Evolutionary conservation across 2,329 filamentous ascomycete genomes (phyloP), one percentile per base, ranked within the genome.

Genomic region (Septoria linicola): DNA sequence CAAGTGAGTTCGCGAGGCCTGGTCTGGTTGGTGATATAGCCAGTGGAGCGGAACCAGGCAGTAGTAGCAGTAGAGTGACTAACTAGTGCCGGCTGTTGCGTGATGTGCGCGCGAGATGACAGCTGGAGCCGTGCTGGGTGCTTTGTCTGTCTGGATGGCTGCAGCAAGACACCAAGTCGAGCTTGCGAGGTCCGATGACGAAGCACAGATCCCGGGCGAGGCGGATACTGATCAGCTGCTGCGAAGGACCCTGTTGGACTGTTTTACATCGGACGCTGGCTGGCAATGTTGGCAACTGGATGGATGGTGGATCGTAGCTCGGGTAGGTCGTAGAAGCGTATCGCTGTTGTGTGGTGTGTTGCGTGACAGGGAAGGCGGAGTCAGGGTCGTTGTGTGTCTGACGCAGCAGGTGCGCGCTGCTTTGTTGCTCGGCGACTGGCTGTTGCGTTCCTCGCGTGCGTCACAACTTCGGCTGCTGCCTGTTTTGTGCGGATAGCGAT

Each of bases 221-320:
- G 55, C 49, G 40, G 55, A 53, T 32, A 49, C 40, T 54, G 47
- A 51, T 53, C 43, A 49, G 49, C 48, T 57, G 51, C 49, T 40
- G 44, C 51, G 40, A 35, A 40, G 51, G 54, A 53, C 54, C 51
- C 51, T 54, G 51, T 53, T 54, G 40, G 37, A 48, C 23, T 43
- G 48, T 53, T 53, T 56, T 52, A 57, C 56, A 57, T 59, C 48
- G 51, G 53, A 27, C 35, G 25, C 37, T 14, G 32, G 32, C 21
- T 23, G 30, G 39, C 27, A 35, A 35, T 7, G 11, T 21, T 34
- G 36, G 36, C 19, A 21, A 3, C 8, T 14, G 36, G 41, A 45
- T 20, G 32, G 21, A 27, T n/a, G 11, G 45, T 14, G n/a, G 32
- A 20, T n/a, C 34, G 16, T 17, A 36, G 34, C n/a, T 8, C 16